Evolutionary conservation across 768 basidiomycete genomes (phyloP).

Genomic region (Heimioporus sp.): DNA sequence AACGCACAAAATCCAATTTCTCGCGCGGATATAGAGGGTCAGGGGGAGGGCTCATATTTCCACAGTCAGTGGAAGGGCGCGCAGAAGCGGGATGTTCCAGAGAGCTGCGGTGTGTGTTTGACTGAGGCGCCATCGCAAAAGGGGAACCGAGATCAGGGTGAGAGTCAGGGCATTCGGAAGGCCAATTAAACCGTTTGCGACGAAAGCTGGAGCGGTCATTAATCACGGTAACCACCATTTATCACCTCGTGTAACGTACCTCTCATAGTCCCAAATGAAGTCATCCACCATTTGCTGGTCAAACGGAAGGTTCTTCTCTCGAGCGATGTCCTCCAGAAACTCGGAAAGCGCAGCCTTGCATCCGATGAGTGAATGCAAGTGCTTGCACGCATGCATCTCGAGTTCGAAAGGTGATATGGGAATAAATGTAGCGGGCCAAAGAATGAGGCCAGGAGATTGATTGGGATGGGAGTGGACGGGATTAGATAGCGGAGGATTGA

Average conservation of each 20-base stretch:
- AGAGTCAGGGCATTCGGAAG: slow-evolving; percentile 41
- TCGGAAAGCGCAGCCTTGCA: slow-evolving; percentile 58
- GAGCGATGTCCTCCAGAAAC: slow-evolving; percentile 39
- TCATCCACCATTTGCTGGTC: slow-evolving; percentile 26
- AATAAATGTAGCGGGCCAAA: slow-evolving; percentile 59
- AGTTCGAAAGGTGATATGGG: slow-evolving; percentile 56
- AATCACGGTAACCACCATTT: slow-evolving; percentile 1
- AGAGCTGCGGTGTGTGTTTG: slow-evolving; percentile 17
- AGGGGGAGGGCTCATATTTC: slow-evolving; percentile 14
- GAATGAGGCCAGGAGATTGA: slow-evolving; percentile 63
- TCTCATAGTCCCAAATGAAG: slow-evolving; percentile 36
- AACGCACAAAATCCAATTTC: slow-evolving; percentile 49
- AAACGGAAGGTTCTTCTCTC: slow-evolving; percentile 18
- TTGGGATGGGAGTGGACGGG: slow-evolving; percentile 28
- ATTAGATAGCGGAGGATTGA: slow-evolving; percentile 14
- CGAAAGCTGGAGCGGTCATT: slow-evolving; percentile 49
- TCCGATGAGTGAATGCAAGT: slow-evolving; percentile 61
- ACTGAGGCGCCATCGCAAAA: slow-evolving; percentile 21
- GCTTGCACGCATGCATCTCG: slow-evolving; percentile 75
- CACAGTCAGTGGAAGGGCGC: slow-evolving; percentile 8
- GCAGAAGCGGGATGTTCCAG: slow-evolving; percentile 10
- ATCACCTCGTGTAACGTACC: slow-evolving; percentile 20
- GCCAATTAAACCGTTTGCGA: slow-evolving; percentile 68
- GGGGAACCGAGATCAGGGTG: slow-evolving; percentile 24
- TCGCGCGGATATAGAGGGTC: slow-evolving; percentile 31